Conservation (phyloP, 2,329 filamentous ascomycete species). For the Didymella pinodella region DNA sequence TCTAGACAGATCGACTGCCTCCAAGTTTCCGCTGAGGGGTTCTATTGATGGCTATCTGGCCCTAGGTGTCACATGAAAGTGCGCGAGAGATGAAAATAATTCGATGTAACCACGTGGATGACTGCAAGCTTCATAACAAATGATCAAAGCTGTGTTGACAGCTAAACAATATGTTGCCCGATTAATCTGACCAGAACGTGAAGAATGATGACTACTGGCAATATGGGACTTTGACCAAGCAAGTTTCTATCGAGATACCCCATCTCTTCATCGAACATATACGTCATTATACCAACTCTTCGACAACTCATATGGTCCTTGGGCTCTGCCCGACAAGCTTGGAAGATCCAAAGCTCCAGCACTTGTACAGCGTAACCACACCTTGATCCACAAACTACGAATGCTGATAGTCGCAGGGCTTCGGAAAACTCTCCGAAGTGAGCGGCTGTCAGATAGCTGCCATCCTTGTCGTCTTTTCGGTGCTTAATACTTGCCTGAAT, state of each 20-base stretch:
- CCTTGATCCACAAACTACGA: constrained; percentile 7
- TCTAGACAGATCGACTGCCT: neutral
- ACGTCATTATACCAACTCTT: constrained; percentile 58
- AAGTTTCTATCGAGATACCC: constrained; percentile 49
- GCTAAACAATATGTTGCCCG: too few relatives aligned
- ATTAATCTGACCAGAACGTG: constrained; percentile 59
- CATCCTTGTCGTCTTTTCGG: constrained; percentile 58
- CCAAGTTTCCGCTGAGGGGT: neutral
- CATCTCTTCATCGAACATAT: constrained; percentile 56
- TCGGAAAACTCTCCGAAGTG: constrained; percentile 54
- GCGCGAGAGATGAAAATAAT: neutral
- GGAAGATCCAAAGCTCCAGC: constrained; percentile 27
- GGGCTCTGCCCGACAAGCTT: constrained; percentile 48
- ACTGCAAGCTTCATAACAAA: too few relatives aligned
- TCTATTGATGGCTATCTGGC: neutral
- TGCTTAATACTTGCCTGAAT: constrained; percentile 52
- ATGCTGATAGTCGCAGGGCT: constrained; percentile 38
- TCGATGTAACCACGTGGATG: too few relatives aligned
- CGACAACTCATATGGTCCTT: constrained; percentile 61
- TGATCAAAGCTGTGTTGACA: too few relatives aligned
- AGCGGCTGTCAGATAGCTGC: constrained; percentile 54
- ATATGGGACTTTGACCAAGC: too few relatives aligned
- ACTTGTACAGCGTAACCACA: constrained; percentile 24
- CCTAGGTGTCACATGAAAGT: neutral
- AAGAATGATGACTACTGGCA: constrained; percentile 55